These are phyloP conservation scores for Aspergillus ochraceus DNA, from an alignment of 2,329 filamentous ascomycete genomes.

Conservation along the genomic window DNA sequence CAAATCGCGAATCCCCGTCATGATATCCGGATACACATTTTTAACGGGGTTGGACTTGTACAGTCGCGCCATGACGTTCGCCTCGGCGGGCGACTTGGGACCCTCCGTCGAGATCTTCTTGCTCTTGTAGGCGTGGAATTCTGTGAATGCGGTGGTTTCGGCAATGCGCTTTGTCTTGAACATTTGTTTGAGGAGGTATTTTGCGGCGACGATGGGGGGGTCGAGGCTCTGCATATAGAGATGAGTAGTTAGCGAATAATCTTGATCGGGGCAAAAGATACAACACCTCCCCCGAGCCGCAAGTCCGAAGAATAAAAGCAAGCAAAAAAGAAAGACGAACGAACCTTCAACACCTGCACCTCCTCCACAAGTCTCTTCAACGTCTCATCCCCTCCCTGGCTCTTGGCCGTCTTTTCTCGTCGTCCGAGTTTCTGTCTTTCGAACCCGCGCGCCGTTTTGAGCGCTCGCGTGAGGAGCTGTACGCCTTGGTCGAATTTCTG, in stretches of 20 bases:
- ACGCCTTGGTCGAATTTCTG: constrained; percentile 52
- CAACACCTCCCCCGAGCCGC: too few relatives aligned
- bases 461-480: constrained; percentile 51
- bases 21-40: constrained; percentile 51
- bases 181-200: constrained; percentile 58
- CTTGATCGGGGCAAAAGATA: too few relatives aligned
- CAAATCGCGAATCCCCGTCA: constrained; percentile 41
- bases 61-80: constrained; percentile 60
- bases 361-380: constrained; percentile 53
- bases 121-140: constrained; percentile 33
- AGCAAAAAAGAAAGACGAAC: not conserved
- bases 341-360: constrained; percentile 56
- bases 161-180: constrained; percentile 58
- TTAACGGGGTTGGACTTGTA: constrained; percentile 62
- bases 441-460: constrained; percentile 61
- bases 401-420: constrained; percentile 55
- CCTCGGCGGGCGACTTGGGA: constrained; percentile 46
- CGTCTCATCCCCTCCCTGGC: constrained; percentile 43
- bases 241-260: not conserved
- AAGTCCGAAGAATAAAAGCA: constrained; percentile 6
- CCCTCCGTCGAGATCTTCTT: constrained; percentile 38
- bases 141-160: constrained; percentile 50
- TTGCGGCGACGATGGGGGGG: constrained; percentile 49
- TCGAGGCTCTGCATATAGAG: constrained; percentile 48
- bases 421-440: constrained; percentile 65